These are phyloP conservation scores for Mycena indigotica DNA, from an alignment of 768 basidiomycete species.

Conservation along the genomic window DNA sequence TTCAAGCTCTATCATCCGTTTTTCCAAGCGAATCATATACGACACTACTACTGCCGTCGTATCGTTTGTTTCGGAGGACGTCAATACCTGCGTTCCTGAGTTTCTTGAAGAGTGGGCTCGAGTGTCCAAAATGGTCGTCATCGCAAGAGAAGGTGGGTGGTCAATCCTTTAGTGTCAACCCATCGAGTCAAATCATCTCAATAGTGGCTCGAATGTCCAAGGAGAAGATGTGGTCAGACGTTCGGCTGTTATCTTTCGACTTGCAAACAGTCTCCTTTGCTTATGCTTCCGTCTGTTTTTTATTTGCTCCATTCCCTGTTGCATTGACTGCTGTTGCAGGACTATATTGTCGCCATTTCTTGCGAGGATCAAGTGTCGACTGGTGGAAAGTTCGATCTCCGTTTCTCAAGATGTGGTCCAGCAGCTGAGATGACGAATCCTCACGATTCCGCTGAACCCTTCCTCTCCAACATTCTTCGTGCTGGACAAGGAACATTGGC, in stretches of 20 bases:
- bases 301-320: neutral
- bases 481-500: conserved; percentile 65
- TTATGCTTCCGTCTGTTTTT: conserved; percentile 58
- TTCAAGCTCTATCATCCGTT: conserved; percentile 68
- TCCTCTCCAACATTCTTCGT: conserved; percentile 70
- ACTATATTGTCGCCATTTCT: conserved; percentile 76
- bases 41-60: conserved; percentile 88
- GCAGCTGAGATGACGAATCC: conserved; percentile 56
- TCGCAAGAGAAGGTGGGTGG: conserved; percentile 78
- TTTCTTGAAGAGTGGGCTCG: conserved; percentile 92
- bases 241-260: conserved; percentile 87
- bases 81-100: conserved; percentile 86
- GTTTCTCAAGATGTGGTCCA: conserved; percentile 58
- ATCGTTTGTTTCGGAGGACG: conserved; percentile 83
- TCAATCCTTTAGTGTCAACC: neutral
- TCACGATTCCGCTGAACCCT: conserved; percentile 77
- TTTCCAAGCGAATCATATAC: conserved; percentile 86
- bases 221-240: conserved; percentile 68
- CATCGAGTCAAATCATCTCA: neutral
- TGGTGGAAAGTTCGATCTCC: conserved; percentile 72
- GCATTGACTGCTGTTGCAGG: conserved; percentile 39
- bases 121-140: conserved; percentile 92
- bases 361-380: conserved; percentile 76
- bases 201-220: conserved; percentile 84
- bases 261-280: conserved; percentile 90